Base-by-base conservation (phyloP, 2,329 filamentous ascomycete genomes). In the Simplicillium aogashimaense region DNA sequence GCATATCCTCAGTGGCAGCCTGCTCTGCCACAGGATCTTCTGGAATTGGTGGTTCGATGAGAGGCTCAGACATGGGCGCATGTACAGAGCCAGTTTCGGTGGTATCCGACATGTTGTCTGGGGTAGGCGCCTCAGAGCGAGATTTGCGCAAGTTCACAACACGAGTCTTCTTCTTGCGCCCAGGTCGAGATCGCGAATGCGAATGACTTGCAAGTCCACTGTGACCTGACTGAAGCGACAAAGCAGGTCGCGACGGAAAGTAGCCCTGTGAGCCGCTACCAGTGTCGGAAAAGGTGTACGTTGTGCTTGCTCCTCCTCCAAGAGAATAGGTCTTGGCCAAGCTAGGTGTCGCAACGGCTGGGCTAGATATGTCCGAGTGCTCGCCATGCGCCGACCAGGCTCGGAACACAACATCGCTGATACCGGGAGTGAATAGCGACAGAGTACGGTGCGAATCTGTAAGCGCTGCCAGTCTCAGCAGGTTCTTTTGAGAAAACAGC, bases 401-500 rank as follows among this genome's bases (percentile, higher is more conserved):
- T 44, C 92, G 78, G 60, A 94, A 95, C 18, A 97, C 83, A 4
- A 86, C 86, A 59, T 97, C 87, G 39, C 78, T 72, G 43, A 97
- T 90, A n/a, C 83, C 79, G 0, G 90, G 88, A 1, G 90, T 95
- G 56, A 94, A 94, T 1, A 97, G 69, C 4, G 89, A 94, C 29
- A 97, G 65, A 0, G 92, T 97, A 36, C 86, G 80, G 52, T 97
- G 88, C 3, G 88, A 94, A 53, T 94, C 84, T 4, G 79, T 88
- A 42, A 98, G 67, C 1, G 86, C 78, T 17, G 84, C 86, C 11
- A 98, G 69, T 38, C 86, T 82, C 17, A 94, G 64, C 30, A 97
- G 68, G 52, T 95, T 97, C 72, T 94, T 95, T 55, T 95, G 87
- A 0, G 90, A 97, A 58, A 98, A 97, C 6, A 94, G 74, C 0